phyloP scores from a whole-genome alignment of 495 filamentous ascomycete species.

The Neurospora pannonica region DNA sequence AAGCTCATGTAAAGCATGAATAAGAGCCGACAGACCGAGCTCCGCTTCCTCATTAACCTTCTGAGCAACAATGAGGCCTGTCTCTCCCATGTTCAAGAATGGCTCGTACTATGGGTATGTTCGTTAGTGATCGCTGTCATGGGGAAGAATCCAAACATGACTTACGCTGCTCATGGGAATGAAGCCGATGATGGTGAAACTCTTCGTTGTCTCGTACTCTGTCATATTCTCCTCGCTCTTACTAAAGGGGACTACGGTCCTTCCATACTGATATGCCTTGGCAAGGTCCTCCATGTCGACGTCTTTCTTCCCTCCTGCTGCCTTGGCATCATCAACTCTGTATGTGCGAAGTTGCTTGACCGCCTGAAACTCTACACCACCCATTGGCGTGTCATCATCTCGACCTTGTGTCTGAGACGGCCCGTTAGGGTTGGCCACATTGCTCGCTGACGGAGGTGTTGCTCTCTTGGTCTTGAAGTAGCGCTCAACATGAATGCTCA shows the following conservation, averaged over 20 bases:
- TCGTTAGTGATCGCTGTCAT: neutral
- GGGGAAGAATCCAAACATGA: neutral
- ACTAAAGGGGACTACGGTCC: constrained; percentile 81
- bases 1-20: constrained; percentile 76
- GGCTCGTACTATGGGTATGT: constrained; percentile 57
- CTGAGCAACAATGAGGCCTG: constrained; percentile 63
- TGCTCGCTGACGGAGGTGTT: constrained; percentile 61
- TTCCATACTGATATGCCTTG: constrained; percentile 89
- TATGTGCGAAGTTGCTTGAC: constrained; percentile 71
- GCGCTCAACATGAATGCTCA: constrained; percentile 80
- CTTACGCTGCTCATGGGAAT: constrained; percentile 62
- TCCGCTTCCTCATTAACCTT: constrained; percentile 63
- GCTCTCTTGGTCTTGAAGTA: constrained; percentile 78
- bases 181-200: constrained; percentile 80
- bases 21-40: constrained; percentile 80
- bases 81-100: constrained; percentile 74
- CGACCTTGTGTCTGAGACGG: constrained; percentile 39
- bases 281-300: constrained; percentile 77
- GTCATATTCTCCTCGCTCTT: constrained; percentile 75
- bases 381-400: constrained; percentile 33
- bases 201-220: constrained; percentile 63
- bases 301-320: constrained; percentile 72
- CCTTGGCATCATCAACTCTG: constrained; percentile 62
- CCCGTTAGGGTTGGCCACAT: constrained; percentile 50
- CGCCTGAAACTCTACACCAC: constrained; percentile 41